These are phyloP conservation scores for Penicillium verhagenii DNA, from an alignment of 495 filamentous ascomycete species.

Conservation along the genomic window DNA sequence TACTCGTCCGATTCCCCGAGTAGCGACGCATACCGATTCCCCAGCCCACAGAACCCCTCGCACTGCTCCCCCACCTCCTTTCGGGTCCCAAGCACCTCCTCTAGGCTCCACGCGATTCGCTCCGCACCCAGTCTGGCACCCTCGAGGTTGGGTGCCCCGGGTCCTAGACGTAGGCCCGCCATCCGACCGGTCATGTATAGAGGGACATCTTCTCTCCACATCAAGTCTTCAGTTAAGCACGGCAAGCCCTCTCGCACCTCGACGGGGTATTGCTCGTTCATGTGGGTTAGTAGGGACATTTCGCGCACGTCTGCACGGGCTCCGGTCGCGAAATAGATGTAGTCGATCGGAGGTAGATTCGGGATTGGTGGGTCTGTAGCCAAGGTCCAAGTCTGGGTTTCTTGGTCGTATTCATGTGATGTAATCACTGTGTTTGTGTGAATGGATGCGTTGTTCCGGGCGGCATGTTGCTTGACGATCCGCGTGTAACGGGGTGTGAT, in stretches of 20 bases:
- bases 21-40: slow-evolving; percentile 35
- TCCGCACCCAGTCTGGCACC: slow-evolving; percentile 63
- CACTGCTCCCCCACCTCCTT: slow-evolving; percentile 23
- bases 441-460: slow-evolving; percentile 43
- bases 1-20: slow-evolving; percentile 14
- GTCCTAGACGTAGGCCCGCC: slow-evolving; percentile 57
- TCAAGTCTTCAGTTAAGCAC: slow-evolving; percentile 61
- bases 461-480: slow-evolving; percentile 49
- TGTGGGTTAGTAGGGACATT: slow-evolving; percentile 49
- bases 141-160: slow-evolving; percentile 60
- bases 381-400: slow-evolving; percentile 49
- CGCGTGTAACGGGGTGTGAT: slow-evolving; percentile 59
- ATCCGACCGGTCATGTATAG: slow-evolving; percentile 61
- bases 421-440: slow-evolving; percentile 49
- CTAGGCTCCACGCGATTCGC: slow-evolving; percentile 58
- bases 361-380: slow-evolving; percentile 48
- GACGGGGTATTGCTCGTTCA: slow-evolving; percentile 54
- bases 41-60: slow-evolving; percentile 32
- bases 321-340: slow-evolving; percentile 65
- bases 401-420: slow-evolving; percentile 30
- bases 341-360: slow-evolving; percentile 54
- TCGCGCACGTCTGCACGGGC: slow-evolving; percentile 48
- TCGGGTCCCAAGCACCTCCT: slow-evolving; percentile 43
- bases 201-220: slow-evolving; percentile 60
- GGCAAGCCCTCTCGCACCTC: slow-evolving; percentile 53